Conservation (phyloP, 2,329 filamentous ascomycete species). For the Aspergillus fructus region DNA sequence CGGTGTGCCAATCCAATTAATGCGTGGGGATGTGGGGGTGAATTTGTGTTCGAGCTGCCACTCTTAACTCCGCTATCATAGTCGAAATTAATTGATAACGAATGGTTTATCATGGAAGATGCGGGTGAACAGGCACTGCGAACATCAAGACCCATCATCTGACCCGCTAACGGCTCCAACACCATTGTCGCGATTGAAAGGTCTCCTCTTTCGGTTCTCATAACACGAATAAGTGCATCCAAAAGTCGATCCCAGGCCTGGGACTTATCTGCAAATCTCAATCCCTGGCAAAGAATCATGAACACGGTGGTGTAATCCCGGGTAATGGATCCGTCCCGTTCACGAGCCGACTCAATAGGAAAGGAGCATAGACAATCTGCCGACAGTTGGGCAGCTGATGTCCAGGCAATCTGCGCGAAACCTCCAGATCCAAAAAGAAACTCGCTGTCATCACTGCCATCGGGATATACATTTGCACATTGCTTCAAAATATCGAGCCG, state of each 20-base stretch:
- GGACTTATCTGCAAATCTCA: conserved; percentile 26
- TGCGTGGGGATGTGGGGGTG: conserved; percentile 43
- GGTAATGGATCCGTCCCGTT: conserved; percentile 53
- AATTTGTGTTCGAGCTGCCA: not conserved
- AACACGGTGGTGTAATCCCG: conserved; percentile 70
- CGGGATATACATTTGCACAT: conserved; percentile 31
- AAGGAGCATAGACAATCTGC: conserved; percentile 42
- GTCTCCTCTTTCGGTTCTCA: conserved; percentile 65
- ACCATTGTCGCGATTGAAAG: conserved; percentile 65
- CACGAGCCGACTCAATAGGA: conserved; percentile 40
- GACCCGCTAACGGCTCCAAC: conserved; percentile 68
- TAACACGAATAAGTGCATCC: conserved; percentile 54
- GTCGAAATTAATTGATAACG: conserved; percentile 35
- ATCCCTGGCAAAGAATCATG: conserved; percentile 65
- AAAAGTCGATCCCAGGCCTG: conserved; percentile 55
- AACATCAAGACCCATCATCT: conserved; percentile 37
- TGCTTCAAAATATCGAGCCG: conserved; percentile 40
- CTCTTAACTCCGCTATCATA: not conserved
- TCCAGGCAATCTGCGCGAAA: conserved; percentile 35
- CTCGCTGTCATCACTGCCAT: conserved; percentile 17
- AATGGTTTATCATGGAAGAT: conserved; percentile 33
- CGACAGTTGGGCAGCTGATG: conserved; percentile 32
- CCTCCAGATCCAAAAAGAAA: conserved; percentile 8
- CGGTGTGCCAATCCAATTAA: conserved; percentile 62
- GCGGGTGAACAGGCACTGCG: conserved; percentile 35